phyloP scores from a whole-genome alignment of 805 yeast species.

The Starmerella bombi region DNA sequence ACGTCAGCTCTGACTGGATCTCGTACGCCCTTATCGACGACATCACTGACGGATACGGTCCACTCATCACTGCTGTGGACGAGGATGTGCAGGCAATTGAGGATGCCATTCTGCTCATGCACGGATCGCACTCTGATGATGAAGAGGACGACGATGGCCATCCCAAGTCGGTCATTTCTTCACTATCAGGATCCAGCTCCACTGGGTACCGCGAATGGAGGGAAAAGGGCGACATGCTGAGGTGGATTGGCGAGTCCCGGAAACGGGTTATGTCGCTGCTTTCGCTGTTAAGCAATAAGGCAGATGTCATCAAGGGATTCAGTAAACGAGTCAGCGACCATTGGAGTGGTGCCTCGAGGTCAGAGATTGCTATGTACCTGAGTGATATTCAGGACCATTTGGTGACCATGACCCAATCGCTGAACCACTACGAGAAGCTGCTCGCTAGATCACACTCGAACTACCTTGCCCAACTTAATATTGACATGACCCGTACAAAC shows the following conservation, averaged over 20 bases:
- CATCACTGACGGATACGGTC: slow-evolving; percentile 94
- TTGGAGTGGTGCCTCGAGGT: slow-evolving; percentile 64
- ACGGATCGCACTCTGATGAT: slow-evolving; percentile 45
- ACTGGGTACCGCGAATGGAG: slow-evolving; percentile 60
- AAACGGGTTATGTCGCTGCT: slow-evolving; percentile 85
- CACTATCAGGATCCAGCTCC: slow-evolving; percentile 23
- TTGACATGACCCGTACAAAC: slow-evolving; percentile 93
- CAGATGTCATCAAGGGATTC: slow-evolving; percentile 94
- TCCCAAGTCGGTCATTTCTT: slow-evolving; percentile 22
- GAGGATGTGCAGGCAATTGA: slow-evolving; percentile 91
- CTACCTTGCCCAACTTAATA: slow-evolving; percentile 89
- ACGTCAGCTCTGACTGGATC: slow-evolving; percentile 91
- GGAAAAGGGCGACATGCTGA: slow-evolving; percentile 84
- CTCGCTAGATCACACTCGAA: slow-evolving; percentile 92
- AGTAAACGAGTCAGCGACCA: slow-evolving; percentile 81
- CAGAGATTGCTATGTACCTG: slow-evolving; percentile 84
- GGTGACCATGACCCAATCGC: slow-evolving; percentile 89
- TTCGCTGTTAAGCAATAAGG: slow-evolving; percentile 76
- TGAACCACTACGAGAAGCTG: slow-evolving; percentile 88
- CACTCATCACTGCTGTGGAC: slow-evolving; percentile 87
- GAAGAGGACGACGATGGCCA: slow-evolving; percentile 30
- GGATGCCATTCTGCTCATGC: slow-evolving; percentile 78
- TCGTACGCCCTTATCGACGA: slow-evolving; percentile 94
- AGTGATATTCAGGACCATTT: slow-evolving; percentile 98
- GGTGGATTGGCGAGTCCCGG: slow-evolving; percentile 90